Evolutionary conservation across 2,329 filamentous ascomycete species (phyloP).

Genomic region (Penicillium sp.): DNA sequence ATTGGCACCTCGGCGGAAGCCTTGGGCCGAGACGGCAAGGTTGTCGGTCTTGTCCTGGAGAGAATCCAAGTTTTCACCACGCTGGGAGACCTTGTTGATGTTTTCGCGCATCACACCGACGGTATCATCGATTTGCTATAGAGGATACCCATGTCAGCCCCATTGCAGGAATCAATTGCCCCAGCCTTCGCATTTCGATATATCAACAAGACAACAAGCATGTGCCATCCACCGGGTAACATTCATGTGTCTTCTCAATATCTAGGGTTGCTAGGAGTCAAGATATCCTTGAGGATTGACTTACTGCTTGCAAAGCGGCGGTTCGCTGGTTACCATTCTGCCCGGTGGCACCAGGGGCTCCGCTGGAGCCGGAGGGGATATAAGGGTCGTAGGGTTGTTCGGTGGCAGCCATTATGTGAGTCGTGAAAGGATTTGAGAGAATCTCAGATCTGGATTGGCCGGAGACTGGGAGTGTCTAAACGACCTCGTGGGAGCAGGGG

Average conservation of each 20-base stretch:
- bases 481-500: conserved; percentile 12
- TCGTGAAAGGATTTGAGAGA: conserved; percentile 1
- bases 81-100: conserved; percentile 91
- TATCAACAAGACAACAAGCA: not conserved
- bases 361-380: conserved; percentile 60
- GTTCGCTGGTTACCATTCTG: conserved; percentile 56
- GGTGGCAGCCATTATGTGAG: conserved; percentile 41
- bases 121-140: conserved; percentile 91
- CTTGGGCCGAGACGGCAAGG: conserved; percentile 82
- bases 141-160: conserved; percentile 15
- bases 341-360: conserved; percentile 45
- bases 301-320: conserved; percentile 74
- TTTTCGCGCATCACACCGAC: conserved; percentile 94
- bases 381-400: conserved; percentile 76
- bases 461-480: conserved; percentile 4
- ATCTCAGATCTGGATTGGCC: conserved; percentile 13
- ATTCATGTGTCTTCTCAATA: not conserved
- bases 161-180: not conserved
- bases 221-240: not conserved
- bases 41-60: conserved; percentile 91
- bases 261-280: not conserved
- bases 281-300: conserved; percentile 33
- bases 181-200: not conserved
- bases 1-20: conserved; percentile 93
- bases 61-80: conserved; percentile 77